These are phyloP conservation scores for Cardiospermum halicacabum DNA, from an alignment of 345 rosid genomes.

Conservation along the genomic window DNA sequence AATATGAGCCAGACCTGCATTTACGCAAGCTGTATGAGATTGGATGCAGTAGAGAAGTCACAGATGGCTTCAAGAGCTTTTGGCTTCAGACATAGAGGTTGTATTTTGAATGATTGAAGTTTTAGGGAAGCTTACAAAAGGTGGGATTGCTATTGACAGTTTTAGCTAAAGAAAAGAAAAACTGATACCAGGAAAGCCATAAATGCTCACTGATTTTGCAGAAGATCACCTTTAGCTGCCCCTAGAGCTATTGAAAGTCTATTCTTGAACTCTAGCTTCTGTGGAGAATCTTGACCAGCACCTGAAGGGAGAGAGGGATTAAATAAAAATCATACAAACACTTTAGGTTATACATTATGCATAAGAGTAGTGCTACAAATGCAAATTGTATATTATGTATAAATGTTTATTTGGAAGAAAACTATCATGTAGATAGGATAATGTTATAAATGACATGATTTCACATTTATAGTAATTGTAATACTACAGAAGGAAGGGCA, in stretches of 20 bases:
- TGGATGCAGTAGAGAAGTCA: constrained; percentile 21
- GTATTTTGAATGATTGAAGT: background rate
- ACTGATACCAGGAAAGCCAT: constrained; percentile 65
- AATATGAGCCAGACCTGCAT: constrained; percentile 85
- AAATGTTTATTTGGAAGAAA: background rate
- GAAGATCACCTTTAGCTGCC: constrained; percentile 96
- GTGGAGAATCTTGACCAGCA: constrained; percentile 54
- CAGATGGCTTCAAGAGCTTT: constrained; percentile 9
- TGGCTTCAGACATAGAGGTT: constrained; percentile 7
- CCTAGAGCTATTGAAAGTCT: constrained; percentile 84
- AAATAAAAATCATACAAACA: background rate
- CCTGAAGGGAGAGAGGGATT: constrained; percentile 33
- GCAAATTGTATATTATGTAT: too few species aligned
- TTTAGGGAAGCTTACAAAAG: constrained; percentile 23
- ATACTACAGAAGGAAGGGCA: constrained; percentile 13
- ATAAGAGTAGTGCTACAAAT: too few species aligned
- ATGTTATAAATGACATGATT: background rate
- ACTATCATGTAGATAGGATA: background rate
- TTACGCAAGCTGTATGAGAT: constrained; percentile 14
- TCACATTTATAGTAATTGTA: background rate
- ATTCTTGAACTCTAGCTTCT: constrained; percentile 89
- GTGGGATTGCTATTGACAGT: constrained; percentile 8
- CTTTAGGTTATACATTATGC: background rate
- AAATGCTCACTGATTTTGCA: constrained; percentile 81
- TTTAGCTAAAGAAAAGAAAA: constrained; percentile 41